Evolutionary conservation across 805 yeast species (phyloP).

Genomic region (Lachancea nothofagi): DNA sequence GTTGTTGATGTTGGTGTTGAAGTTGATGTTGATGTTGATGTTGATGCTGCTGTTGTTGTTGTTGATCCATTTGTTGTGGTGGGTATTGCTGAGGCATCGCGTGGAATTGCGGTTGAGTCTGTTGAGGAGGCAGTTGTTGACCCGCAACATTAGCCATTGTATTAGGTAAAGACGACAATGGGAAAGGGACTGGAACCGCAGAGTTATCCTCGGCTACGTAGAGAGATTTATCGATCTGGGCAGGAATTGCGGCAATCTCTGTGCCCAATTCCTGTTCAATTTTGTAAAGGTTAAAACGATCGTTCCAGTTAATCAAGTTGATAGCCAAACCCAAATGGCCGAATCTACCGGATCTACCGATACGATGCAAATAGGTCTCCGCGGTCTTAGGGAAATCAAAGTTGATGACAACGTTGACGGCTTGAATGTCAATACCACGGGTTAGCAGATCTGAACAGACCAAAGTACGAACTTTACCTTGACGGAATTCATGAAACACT

Average conservation of each 20-base stretch:
- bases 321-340: slow-evolving; percentile 98
- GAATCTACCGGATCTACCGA: slow-evolving; percentile 98
- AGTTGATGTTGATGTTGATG: slow-evolving; percentile 26
- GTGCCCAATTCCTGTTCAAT: slow-evolving; percentile 97
- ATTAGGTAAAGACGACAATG: slow-evolving; percentile 53
- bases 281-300: slow-evolving; percentile 85
- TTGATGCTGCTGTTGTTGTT: slow-evolving; percentile 31
- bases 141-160: slow-evolving; percentile 29
- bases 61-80: slow-evolving; percentile 19
- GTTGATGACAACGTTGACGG: slow-evolving; percentile 95
- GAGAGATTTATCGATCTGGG: slow-evolving; percentile 79
- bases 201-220: slow-evolving; percentile 78
- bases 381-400: slow-evolving; percentile 98
- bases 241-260: slow-evolving; percentile 94
- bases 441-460: slow-evolving; percentile 95
- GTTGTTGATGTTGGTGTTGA: slow-evolving; percentile 1
- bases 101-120: slow-evolving; percentile 31
- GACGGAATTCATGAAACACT: slow-evolving; percentile 97
- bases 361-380: slow-evolving; percentile 95
- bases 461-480: slow-evolving; percentile 93
- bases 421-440: slow-evolving; percentile 98
- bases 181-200: slow-evolving; percentile 84
- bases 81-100: slow-evolving; percentile 21
- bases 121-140: slow-evolving; percentile 24
- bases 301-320: slow-evolving; percentile 94